Conservation (phyloP, 2,329 filamentous ascomycete species). For the Aspergillus tubingensis region DNA sequence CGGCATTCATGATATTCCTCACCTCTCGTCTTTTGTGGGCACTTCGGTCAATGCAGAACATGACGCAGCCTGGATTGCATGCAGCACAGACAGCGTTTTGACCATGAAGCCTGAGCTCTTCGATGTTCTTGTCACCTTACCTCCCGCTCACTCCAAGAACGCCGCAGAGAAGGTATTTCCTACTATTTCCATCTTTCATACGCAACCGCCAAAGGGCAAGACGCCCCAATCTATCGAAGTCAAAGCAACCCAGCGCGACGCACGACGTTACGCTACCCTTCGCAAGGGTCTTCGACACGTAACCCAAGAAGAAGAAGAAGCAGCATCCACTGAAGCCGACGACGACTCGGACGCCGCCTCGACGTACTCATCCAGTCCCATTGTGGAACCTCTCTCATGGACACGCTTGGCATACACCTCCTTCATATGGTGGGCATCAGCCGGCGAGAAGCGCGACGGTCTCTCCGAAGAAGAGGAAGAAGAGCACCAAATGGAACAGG, state of each 20-base stretch:
- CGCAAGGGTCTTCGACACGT: conserved; percentile 58
- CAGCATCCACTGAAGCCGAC: conserved; percentile 33
- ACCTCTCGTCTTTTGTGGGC: conserved; percentile 67
- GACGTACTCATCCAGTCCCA: conserved; percentile 44
- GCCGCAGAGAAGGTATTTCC: conserved; percentile 71
- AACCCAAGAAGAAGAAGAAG: conserved; percentile 22
- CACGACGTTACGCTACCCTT: conserved; percentile 74
- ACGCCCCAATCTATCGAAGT: conserved; percentile 46
- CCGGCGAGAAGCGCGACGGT: conserved; percentile 60
- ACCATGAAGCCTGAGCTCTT: conserved; percentile 83
- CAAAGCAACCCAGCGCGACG: conserved; percentile 86
- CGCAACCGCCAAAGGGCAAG: conserved; percentile 56
- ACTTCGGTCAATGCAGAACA: conserved; percentile 34
- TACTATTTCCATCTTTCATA: conserved; percentile 63
- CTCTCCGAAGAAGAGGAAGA: conserved; percentile 58
- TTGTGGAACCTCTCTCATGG: conserved; percentile 62
- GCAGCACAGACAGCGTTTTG: conserved; percentile 92
- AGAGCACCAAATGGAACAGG: conserved; percentile 47
- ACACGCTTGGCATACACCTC: conserved; percentile 61
- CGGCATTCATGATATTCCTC: conserved; percentile 88
- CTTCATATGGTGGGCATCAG: conserved; percentile 69
- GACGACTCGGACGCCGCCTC: conserved; percentile 44
- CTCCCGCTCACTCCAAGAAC: conserved; percentile 61
- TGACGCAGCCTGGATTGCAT: conserved; percentile 80
- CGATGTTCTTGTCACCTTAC: conserved; percentile 85